Base-by-base conservation (phyloP, 1,139 yeast genomes). In the Zygoascus hellenicus region DNA sequence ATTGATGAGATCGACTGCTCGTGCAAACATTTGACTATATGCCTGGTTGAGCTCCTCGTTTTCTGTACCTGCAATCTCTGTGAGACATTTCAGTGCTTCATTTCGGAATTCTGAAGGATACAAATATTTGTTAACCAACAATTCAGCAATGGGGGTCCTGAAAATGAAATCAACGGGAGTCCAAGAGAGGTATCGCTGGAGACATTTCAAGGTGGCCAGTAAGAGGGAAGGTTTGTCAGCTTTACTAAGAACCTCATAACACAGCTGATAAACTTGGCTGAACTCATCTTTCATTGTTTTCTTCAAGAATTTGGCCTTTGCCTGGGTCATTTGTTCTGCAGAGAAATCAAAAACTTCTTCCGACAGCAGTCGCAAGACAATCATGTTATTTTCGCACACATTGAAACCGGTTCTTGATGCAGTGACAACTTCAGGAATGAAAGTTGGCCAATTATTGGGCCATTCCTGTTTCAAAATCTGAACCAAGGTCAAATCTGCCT, bases 371-470 rank as follows among this genome's bases (percentile, higher is more conserved):
- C 85, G 85, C 64, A 92, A 75, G 52, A 94, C 90, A 54, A 83
- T 81, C 97, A 92, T 92, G 67, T 92, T 92, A 69, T 92, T 92
- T 67, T 92, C 98, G 71, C 98, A 94, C 43, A 92, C 96, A 59
- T 89, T 90, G 66, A 85, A 80, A 38, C 95, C 84, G 15, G 94
- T 80, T 54, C 88, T 79, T 46, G 95, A 83, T 55, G 95, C 83
- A 54, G 77, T 77, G 39, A 92, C 94, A 53, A 92, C 78, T 64
- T 94, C 98, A 11, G 97, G 96, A 47, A 92, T 84, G 61, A 94
- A 92, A 58, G 85, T 87, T 17, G 97, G 97, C 99, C 99, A 92
- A 63, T 89, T 86, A 58, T 83, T 89, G 36, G 99, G 99, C 99
- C 99, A 92, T 64, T 92, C 99, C 68, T 94, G 97, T 64, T 92